Evolutionary conservation across 345 rosid species (phyloP).

Genomic region (Eucalyptus caleyi): DNA sequence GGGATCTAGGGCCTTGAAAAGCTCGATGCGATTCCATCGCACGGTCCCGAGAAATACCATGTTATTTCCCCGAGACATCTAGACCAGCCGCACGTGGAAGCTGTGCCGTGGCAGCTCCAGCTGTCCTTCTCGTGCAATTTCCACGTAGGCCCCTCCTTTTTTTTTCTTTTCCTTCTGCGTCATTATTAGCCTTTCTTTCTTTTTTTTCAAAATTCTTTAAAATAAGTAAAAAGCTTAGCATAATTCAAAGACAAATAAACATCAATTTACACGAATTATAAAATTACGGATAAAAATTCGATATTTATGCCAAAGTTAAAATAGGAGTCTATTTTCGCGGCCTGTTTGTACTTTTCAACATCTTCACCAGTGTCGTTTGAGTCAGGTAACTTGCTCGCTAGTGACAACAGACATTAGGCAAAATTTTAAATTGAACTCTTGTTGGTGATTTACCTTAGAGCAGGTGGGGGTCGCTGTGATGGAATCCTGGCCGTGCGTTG

Average conservation of each 20-base stretch:
- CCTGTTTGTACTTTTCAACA: not conserved
- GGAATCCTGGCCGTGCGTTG: slow-evolving; percentile 32
- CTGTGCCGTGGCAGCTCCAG: not conserved
- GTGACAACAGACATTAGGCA: not conserved
- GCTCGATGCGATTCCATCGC: not conserved
- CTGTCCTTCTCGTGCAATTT: not conserved
- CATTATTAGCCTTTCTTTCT: not conserved
- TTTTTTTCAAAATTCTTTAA: not conserved
- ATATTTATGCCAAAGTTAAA: not conserved
- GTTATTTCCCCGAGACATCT: slow-evolving; percentile 10
- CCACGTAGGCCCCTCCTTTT: not conserved
- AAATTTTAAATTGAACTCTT: not conserved
- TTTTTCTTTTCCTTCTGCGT: not conserved
- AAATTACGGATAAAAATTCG: not conserved
- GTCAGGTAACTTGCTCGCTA: not conserved
- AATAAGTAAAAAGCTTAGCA: not conserved
- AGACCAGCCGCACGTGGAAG: slow-evolving; percentile 14
- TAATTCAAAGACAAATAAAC: not conserved
- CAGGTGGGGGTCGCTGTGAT: slow-evolving; percentile 4
- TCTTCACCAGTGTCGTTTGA: not conserved
- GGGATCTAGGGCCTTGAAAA: slow-evolving; percentile 19
- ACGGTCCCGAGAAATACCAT: not conserved
- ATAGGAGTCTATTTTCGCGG: not conserved
- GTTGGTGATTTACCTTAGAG: slow-evolving; percentile 28
- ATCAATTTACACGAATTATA: not conserved